Conservation (phyloP, 140 eudicot genomes). For the Bidens hawaiensis region DNA sequence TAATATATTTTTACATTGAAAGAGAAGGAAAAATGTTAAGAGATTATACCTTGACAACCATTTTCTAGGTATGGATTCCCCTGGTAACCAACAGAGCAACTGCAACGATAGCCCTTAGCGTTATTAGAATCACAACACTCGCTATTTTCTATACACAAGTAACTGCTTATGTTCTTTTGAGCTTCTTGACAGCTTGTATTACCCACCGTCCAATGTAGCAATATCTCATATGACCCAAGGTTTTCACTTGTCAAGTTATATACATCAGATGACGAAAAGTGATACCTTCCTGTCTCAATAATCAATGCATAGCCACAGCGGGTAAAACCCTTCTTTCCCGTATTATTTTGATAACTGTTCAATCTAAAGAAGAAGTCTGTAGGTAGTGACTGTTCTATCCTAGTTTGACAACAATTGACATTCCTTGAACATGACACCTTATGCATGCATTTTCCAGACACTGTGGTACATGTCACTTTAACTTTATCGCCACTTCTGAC, state of each 20-base stretch:
- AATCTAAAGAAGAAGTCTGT: slow-evolving; percentile 16
- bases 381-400: neutral
- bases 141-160: slow-evolving; percentile 22
- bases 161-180: too few relatives aligned
- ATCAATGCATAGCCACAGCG: slow-evolving; percentile 21
- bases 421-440: slow-evolving; percentile 17
- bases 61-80: slow-evolving; percentile 35
- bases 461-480: slow-evolving; percentile 10
- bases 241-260: slow-evolving; percentile 6
- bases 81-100: too few relatives aligned
- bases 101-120: slow-evolving; percentile 33
- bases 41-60: slow-evolving; percentile 42
- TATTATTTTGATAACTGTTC: neutral
- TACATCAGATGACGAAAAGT: slow-evolving; percentile 2
- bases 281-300: slow-evolving; percentile 14
- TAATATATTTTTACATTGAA: too few relatives aligned
- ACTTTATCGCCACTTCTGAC: neutral
- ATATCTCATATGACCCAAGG: slow-evolving; percentile 14
- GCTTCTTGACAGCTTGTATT: too few relatives aligned
- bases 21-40: too few relatives aligned
- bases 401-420: slow-evolving; percentile 22
- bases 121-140: slow-evolving; percentile 20
- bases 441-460: slow-evolving; percentile 19
- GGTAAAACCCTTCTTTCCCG: slow-evolving; percentile 7
- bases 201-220: slow-evolving; percentile 45